These are phyloP conservation scores for Spizellomyces sp. DNA, from an alignment of 192 early-diverging fungal genomes.

Conservation along the genomic window DNA sequence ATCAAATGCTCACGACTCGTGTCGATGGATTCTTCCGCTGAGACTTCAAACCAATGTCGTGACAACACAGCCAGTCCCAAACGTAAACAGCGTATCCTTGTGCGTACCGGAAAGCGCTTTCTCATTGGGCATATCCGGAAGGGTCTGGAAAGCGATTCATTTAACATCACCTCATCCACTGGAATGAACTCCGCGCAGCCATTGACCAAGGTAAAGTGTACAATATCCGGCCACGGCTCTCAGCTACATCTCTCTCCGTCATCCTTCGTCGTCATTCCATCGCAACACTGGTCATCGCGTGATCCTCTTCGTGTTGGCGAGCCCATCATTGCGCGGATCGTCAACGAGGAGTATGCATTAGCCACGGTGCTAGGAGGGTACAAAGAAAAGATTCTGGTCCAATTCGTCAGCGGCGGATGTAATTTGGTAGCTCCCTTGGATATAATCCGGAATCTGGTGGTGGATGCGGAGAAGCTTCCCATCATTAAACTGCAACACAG, in stretches of 20 bases:
- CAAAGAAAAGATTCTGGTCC: not conserved
- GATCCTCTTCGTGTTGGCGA: not conserved
- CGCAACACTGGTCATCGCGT: not conserved
- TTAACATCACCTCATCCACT: not conserved
- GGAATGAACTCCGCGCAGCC: not conserved
- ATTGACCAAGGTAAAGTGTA: not conserved
- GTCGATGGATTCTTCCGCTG: no score
- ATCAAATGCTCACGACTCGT: no score
- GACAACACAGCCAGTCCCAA: no score
- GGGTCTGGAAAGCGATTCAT: not conserved
- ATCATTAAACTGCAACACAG: not conserved
- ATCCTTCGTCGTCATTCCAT: not conserved
- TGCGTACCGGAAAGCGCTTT: not conserved
- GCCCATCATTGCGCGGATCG: not conserved
- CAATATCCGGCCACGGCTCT: not conserved
- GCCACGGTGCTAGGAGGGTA: slow-evolving; percentile 1
- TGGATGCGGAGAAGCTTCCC: not conserved
- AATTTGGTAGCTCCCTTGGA: not conserved
- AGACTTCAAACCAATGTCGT: no score
- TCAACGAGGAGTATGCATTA: not conserved
- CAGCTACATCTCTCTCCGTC: not conserved
- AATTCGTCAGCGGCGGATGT: not conserved
- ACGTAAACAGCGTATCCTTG: not conserved
- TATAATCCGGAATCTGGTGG: not conserved
- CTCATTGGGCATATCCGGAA: not conserved